Base-by-base conservation (phyloP, 768 basidiomycete species). In the Psilocybe cubensis region DNA sequence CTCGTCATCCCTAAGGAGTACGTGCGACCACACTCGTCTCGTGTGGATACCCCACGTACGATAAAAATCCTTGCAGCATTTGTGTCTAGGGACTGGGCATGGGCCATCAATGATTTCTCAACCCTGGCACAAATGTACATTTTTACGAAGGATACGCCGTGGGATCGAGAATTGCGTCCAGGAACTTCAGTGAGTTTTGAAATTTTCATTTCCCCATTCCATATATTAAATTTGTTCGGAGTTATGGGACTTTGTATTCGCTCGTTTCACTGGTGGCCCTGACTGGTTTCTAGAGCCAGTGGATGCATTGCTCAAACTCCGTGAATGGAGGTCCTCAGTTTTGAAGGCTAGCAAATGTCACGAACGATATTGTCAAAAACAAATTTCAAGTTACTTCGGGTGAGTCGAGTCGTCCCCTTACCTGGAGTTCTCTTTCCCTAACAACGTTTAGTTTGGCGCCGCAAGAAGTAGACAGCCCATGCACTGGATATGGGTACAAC, bases 21-120 rank as follows among this genome's bases (percentile, higher is more conserved):
- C 17, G 46, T 24, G 9, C 9, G 3, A 3, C 17, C 12, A 10
- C 21, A 24, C 10, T 45, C 44, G 7, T 24, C n/a, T 4, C 6
- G 12, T 12, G 20, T 23, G 24, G 9, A 11, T 6, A 6, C 4
- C 3, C 20, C n/a, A 6, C 17, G 44, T n/a, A 41, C 24, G 4
- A 57, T 64, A 17, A 56, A 59, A 18, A 62, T 64, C 11, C 42
- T 64, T 17, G 63, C 63, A 5, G 61, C 61, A 2, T 64, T 64
- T 50, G 54, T 64, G 3, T 59, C 61, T 11, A 31, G 45, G 3
- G 25, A 59, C 9, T 52, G 52, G 48, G 55, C 52, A 1, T 42
- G 46, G 33, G 35, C 55, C 17, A 28, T 64, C 7, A 51, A 48
- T 31, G 58, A 64, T 24, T 62, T 59, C n/a, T 21, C 55, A 3